Base-by-base conservation (phyloP, 495 filamentous ascomycete species). In the Neurospora cerealis region DNA sequence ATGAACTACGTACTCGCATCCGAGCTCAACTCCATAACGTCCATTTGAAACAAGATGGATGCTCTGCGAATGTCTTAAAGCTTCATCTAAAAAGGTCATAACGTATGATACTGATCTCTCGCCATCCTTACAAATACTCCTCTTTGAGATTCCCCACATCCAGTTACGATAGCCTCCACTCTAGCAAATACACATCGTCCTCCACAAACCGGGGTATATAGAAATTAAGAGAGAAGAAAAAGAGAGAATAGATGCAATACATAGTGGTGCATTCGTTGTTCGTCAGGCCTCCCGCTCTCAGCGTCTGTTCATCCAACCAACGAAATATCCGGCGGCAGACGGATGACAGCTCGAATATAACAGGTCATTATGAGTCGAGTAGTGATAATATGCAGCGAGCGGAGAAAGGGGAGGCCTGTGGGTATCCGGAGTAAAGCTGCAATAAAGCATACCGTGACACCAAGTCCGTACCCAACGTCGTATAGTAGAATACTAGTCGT, bases 391-490 rank as follows among this genome's bases (percentile, higher is more conserved):
- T 69, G 66, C 44, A 32, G 44, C 72, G 75, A 69, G 36, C 66
- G 44, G 28, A 38, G 60, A 34, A 44, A 71, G 36, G 19, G 39
- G 39, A 41, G 19, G 36, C 48, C 48, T 40, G 75, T 44, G 72
- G 60, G 69, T 72, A 73, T 70, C 40, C 66, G 71, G 28, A 34
- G 69, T 54, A 72, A 70, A 24, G 71, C 71, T 73, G 75, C 39
- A 44, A 34, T 42, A 74, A 74, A 76, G 60, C 70, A 75, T 75
- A 72, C 70, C 71, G 74, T 79, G 73, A 71, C 73, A 75, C 80
- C 82, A 81, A 83, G 79, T 77, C 77, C 79, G 77, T 83, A 83
- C 76, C 80, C 79, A 82, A 85, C 80, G 80, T 80, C 80, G 74
- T 81, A 77, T 72, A 72, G 74, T 75, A 75, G 37, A 76, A 72